A percentile compares a stretch with the other conserved stretches of the same genome.
Conservation (phyloP, 2,329 filamentous ascomycete genomes). For the Blumeriella jaapii region DNA sequence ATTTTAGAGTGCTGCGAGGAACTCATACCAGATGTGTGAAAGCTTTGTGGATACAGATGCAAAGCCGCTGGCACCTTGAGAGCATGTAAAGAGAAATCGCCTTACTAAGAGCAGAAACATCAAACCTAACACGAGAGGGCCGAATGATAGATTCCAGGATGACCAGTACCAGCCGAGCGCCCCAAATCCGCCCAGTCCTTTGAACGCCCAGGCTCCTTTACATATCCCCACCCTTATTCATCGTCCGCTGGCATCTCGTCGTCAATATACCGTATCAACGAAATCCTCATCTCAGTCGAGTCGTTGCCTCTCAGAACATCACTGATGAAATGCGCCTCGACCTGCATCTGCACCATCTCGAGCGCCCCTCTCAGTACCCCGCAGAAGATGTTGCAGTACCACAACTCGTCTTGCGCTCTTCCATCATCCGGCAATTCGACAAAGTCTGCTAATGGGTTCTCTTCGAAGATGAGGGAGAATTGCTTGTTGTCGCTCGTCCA, state of each 20-base stretch:
- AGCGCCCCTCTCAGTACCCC: slow-evolving; percentile 82
- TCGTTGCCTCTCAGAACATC: slow-evolving; percentile 89
- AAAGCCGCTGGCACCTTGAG: too few species aligned
- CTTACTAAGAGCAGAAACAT: too few species aligned
- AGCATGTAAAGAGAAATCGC: too few species aligned
- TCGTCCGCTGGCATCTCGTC: slow-evolving; percentile 96
- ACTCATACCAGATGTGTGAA: too few species aligned
- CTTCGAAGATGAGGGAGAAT: slow-evolving; percentile 91
- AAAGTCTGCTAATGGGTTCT: slow-evolving; percentile 94
- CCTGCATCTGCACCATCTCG: slow-evolving; percentile 99
- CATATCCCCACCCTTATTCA: slow-evolving; percentile 36
- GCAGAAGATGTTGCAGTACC: slow-evolving; percentile 97
- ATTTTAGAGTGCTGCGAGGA: too few species aligned
- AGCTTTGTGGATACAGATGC: too few species aligned
- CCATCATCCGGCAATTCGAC: slow-evolving; percentile 96
- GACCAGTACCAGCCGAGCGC: too few species aligned
- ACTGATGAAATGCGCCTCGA: slow-evolving; percentile 92
- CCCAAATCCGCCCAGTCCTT: too few species aligned
- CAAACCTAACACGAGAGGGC: too few species aligned
- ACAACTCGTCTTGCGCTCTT: slow-evolving; percentile 87
- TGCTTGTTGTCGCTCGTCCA: slow-evolving; percentile 96
- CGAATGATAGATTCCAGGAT: too few species aligned
- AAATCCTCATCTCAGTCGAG: slow-evolving; percentile 93
- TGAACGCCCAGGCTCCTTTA: not conserved
- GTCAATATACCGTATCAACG: slow-evolving; percentile 86